These are phyloP conservation scores for Agapanthus africanus DNA, from an alignment of 106 monocot genomes.

Conservation along the genomic window DNA sequence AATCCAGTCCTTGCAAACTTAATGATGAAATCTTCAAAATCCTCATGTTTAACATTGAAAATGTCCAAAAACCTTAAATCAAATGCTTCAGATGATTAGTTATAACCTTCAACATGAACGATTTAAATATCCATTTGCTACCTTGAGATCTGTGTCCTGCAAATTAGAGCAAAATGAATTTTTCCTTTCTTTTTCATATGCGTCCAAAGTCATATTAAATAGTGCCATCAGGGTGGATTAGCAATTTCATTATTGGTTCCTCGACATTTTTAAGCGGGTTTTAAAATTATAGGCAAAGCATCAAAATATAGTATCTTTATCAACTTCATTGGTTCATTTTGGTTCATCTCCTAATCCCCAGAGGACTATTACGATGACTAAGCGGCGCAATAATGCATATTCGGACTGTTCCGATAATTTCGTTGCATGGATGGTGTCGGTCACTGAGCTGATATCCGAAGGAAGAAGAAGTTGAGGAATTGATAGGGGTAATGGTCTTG, in stretches of 20 bases:
- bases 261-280: background rate
- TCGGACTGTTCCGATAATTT: background rate
- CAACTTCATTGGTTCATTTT: conserved; percentile 4
- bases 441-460: background rate
- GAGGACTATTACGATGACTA: background rate
- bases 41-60: too few species aligned
- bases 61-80: too few species aligned
- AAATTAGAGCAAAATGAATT: too few species aligned
- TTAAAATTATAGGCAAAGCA: background rate
- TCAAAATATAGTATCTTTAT: too few species aligned
- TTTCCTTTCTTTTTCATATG: background rate
- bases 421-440: background rate
- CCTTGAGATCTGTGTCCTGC: background rate
- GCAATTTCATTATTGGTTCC: background rate
- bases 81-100: too few species aligned
- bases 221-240: background rate
- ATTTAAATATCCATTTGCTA: background rate
- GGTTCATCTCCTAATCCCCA: background rate
- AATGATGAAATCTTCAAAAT: background rate
- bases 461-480: background rate
- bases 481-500: background rate
- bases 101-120: too few species aligned
- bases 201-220: background rate
- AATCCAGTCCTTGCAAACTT: background rate
- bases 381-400: background rate